phyloP scores from a whole-genome alignment of 2,329 filamentous ascomycete genomes.

The Huntiella moniliformis region DNA sequence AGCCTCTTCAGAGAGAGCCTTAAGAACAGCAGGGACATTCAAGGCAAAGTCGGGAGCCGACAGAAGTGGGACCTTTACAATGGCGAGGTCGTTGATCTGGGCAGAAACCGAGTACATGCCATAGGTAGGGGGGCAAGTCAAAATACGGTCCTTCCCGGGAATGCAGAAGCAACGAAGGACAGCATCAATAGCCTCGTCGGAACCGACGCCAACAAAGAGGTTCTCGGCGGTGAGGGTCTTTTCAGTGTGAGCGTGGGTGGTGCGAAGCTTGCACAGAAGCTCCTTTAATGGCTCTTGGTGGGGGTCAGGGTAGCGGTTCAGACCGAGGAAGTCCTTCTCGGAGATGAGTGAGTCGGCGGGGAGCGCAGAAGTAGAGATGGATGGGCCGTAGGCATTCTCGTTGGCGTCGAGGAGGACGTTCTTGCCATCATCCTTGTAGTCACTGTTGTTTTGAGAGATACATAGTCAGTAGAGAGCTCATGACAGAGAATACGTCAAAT shows the following conservation, averaged over 20 bases:
- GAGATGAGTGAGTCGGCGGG: constrained; percentile 20
- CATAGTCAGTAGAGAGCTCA: neutral
- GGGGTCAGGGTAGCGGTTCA: constrained; percentile 92
- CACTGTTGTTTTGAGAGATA: constrained; percentile 30
- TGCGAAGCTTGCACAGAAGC: constrained; percentile 69
- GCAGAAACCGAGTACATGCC: constrained; percentile 96
- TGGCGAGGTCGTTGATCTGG: constrained; percentile 75
- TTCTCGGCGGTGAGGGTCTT: constrained; percentile 59
- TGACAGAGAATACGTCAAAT: constrained; percentile 8
- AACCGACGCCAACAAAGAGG: constrained; percentile 87
- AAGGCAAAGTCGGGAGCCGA: constrained; percentile 54
- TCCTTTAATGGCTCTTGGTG: constrained; percentile 80
- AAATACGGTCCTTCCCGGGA: constrained; percentile 71
- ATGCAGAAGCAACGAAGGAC: constrained; percentile 84
- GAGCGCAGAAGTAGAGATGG: constrained; percentile 35
- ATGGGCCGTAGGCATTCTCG: constrained; percentile 88
- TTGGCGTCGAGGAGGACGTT: constrained; percentile 96
- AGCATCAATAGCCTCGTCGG: constrained; percentile 91
- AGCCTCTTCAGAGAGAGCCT: constrained; percentile 37
- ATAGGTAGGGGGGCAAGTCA: constrained; percentile 91
- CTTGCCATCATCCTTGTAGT: constrained; percentile 96
- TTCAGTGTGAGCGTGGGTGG: constrained; percentile 61
- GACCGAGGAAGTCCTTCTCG: constrained; percentile 52
- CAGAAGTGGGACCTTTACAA: constrained; percentile 72
- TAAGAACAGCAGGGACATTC: constrained; percentile 49